These are phyloP conservation scores for Candida rishiriensis DNA, from an alignment of 805 yeast species.

Conservation along the genomic window DNA sequence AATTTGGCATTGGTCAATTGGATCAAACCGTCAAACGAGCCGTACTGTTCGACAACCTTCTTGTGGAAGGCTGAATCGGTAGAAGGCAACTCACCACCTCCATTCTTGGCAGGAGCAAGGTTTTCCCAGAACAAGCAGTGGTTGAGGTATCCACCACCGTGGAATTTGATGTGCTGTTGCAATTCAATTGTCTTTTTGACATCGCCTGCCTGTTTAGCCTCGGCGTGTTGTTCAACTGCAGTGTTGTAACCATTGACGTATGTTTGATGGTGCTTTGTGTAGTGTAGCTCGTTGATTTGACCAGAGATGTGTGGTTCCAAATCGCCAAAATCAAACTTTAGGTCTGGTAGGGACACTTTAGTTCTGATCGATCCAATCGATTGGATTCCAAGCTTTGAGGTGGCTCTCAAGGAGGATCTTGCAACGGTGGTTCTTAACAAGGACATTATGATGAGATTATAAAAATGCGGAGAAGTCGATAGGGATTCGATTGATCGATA, in stretches of 20 bases:
- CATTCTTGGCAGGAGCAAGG: conserved; percentile 67
- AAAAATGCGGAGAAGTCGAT: no score
- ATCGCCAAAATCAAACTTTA: conserved; percentile 80
- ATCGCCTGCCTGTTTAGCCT: conserved; percentile 57
- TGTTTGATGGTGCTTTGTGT: conserved; percentile 89
- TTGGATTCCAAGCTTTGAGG: conserved; percentile 7
- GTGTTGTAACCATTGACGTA: conserved; percentile 82
- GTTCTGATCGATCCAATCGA: conserved; percentile 39
- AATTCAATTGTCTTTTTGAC: conserved; percentile 55
- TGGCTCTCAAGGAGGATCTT: conserved; percentile 17
- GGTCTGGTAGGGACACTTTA: conserved; percentile 72
- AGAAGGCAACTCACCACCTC: conserved; percentile 70
- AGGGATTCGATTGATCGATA: no score
- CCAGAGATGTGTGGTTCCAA: conserved; percentile 85
- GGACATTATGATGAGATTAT: no score
- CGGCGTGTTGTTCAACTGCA: conserved; percentile 68
- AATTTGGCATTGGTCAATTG: conserved; percentile 59
- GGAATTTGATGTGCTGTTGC: conserved; percentile 78
- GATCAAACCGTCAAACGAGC: conserved; percentile 67
- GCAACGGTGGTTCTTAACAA: conserved; percentile 24
- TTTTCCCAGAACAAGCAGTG: conserved; percentile 86
- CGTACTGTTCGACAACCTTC: conserved; percentile 61
- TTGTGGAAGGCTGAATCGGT: conserved; percentile 52
- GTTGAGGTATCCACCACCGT: conserved; percentile 89
- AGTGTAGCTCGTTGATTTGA: conserved; percentile 80